Base-by-base conservation (phyloP, 2,329 filamentous ascomycete genomes). In the Grosmannia huntii region DNA sequence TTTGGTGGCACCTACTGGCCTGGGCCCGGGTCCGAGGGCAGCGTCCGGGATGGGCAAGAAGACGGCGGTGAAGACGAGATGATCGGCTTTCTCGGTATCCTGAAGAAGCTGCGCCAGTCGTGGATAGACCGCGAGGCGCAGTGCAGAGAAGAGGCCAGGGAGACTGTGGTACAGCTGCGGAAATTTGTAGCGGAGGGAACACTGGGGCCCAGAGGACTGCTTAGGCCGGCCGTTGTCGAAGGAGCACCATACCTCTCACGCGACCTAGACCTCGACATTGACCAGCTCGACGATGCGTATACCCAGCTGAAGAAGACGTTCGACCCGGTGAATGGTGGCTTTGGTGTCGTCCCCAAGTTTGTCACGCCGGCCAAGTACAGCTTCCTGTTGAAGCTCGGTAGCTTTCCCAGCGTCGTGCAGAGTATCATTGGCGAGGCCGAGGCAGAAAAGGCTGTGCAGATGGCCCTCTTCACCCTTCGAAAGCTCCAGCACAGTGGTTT, bases 1-100 rank as follows among this genome's bases (percentile, higher is more conserved):
- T 97, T 96, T 71, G 94, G 94, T 44, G 92, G 92, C 27, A 96
- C 92, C 10, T 97, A 96, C 71, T 97, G 90, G 88, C 90, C 91
- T 4, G 89, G 88, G 0, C 89, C 90, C 0, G 85, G 83, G 54
- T 81, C 83, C 5, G 73, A 76, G 25, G 68, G 70, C 27, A 67
- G 76, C 5, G 58, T 61, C 10, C 55, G 60, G 71, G 78, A 52
- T 68, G 62, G 73, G 66, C 68, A 67, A 55, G 68, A 67, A 55
- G 68, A 71, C 38, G 72, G 73, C 27, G 77, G 77, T 12, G 74
- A 79, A 5, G 82, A 83, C 52, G 81, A 85, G 5, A 16, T 50
- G 16, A 79, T 89, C n/a, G 85, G 89, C 49, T 96, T 96, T 65
- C 76, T 95, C 48, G 83, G 86, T 23, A 90, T 97, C 38, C 70